Evolutionary conservation across 2,329 filamentous ascomycete species (phyloP).

Genomic region (Elsinoe ampelina): DNA sequence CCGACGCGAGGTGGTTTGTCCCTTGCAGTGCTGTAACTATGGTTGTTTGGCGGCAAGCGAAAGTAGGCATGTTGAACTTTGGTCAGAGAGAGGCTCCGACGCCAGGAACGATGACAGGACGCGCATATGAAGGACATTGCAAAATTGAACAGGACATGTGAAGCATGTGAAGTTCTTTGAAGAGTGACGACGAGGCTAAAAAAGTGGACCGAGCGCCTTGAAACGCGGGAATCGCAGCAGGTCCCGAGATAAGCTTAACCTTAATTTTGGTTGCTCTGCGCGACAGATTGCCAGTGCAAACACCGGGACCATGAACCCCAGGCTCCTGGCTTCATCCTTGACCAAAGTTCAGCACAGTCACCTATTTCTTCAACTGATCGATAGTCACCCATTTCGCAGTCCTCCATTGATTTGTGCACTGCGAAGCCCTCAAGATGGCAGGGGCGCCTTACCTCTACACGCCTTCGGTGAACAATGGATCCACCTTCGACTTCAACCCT

Average conservation of each 20-base stretch:
- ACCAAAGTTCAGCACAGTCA: not conserved
- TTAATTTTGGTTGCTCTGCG: slow-evolving; percentile 6
- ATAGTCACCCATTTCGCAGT: not conserved
- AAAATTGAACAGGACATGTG: not conserved
- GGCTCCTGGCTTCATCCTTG: not conserved
- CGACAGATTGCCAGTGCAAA: slow-evolving; percentile 8
- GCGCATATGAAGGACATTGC: slow-evolving; percentile 9
- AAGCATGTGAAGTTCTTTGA: not conserved
- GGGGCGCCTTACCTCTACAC: slow-evolving; percentile 68
- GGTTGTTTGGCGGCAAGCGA: not conserved
- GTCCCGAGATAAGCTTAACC: slow-evolving; percentile 4
- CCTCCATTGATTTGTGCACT: not conserved
- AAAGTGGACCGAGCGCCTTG: not conserved
- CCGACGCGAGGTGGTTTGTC: slow-evolving; percentile 62
- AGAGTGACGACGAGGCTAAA: not conserved
- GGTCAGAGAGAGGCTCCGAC: not conserved
- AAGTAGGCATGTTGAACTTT: no score
- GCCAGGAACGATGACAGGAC: slow-evolving; percentile 4
- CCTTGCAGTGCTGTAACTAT: slow-evolving; percentile 21
- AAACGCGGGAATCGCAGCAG: not conserved
- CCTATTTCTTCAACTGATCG: slow-evolving; percentile 9
- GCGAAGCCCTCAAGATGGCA: slow-evolving; percentile 35
- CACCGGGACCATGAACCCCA: not conserved
- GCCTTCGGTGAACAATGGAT: slow-evolving; percentile 39
- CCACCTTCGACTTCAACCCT: slow-evolving; percentile 63